phyloP scores from a whole-genome alignment of 2,329 filamentous ascomycete genomes.

The Chalaropsis ovoidea region DNA sequence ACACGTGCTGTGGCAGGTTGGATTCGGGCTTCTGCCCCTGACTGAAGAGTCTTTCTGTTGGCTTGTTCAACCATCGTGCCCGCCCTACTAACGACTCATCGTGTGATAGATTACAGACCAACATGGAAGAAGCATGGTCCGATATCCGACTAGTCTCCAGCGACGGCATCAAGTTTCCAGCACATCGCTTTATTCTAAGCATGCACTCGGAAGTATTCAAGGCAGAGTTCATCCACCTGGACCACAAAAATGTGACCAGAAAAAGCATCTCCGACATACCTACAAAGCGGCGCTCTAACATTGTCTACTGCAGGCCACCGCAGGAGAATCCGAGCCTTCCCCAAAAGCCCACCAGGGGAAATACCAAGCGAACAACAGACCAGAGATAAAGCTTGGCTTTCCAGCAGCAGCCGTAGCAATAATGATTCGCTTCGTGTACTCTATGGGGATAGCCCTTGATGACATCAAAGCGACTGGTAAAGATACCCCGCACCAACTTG shows the following conservation, averaged over 20 bases:
- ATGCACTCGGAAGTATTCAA: neutral
- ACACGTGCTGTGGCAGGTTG: no score
- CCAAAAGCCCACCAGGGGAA: neutral
- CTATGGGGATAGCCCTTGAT: neutral
- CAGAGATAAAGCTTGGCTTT: neutral
- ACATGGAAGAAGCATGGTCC: neutral
- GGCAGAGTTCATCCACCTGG: neutral
- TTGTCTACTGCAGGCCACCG: neutral
- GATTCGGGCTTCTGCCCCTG: no score
- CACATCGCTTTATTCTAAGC: neutral
- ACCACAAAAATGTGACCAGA: neutral
- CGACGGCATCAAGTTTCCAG: neutral
- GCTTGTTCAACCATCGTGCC: no score
- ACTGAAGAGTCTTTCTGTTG: no score
- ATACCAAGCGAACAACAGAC: neutral
- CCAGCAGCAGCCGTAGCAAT: neutral
- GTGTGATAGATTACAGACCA: neutral
- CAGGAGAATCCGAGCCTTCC: neutral
- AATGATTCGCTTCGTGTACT: neutral
- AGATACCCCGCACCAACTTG: neutral
- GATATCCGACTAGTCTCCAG: neutral
- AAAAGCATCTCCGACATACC: no score
- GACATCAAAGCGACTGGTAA: neutral
- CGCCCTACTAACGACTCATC: neutral
- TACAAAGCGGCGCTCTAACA: neutral